These are phyloP conservation scores for Rehmannia glutinosa DNA, from an alignment of 257 asterid species.

Conservation along the genomic window DNA sequence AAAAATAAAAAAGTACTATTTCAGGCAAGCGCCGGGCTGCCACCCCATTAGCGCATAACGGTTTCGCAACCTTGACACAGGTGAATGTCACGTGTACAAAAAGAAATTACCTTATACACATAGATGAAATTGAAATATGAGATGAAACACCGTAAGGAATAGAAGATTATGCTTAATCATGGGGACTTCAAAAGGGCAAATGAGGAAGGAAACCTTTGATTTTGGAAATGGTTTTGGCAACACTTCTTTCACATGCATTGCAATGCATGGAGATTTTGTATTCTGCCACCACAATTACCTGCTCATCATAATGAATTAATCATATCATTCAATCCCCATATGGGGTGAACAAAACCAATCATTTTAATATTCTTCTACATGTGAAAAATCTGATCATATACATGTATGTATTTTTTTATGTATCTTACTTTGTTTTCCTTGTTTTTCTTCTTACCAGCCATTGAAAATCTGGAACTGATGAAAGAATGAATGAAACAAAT, in stretches of 20 bases:
- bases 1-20: too few relatives aligned
- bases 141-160: neutral
- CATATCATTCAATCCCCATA: neutral
- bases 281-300: constrained; percentile 57
- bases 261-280: constrained; percentile 75
- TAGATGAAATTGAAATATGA: too few relatives aligned
- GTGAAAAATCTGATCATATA: neutral
- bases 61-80: too few relatives aligned
- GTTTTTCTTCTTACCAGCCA: constrained; percentile 32
- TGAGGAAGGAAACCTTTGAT: constrained; percentile 52
- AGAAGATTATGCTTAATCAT: too few relatives aligned
- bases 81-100: too few relatives aligned
- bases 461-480: constrained; percentile 17
- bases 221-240: constrained; percentile 62
- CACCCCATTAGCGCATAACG: too few relatives aligned
- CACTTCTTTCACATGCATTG: constrained; percentile 78
- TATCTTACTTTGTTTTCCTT: constrained; percentile 28
- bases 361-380: neutral
- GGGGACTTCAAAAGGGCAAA: neutral
- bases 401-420: neutral
- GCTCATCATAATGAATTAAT: neutral
- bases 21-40: too few relatives aligned
- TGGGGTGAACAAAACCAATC: too few relatives aligned
- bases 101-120: too few relatives aligned
- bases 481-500: constrained; percentile 15